Percentiles rank a stretch among this genome's conserved stretches.
Evolutionary conservation across 106 monocot genomes (phyloP).

Genomic region (Dendrobium huoshanense): DNA sequence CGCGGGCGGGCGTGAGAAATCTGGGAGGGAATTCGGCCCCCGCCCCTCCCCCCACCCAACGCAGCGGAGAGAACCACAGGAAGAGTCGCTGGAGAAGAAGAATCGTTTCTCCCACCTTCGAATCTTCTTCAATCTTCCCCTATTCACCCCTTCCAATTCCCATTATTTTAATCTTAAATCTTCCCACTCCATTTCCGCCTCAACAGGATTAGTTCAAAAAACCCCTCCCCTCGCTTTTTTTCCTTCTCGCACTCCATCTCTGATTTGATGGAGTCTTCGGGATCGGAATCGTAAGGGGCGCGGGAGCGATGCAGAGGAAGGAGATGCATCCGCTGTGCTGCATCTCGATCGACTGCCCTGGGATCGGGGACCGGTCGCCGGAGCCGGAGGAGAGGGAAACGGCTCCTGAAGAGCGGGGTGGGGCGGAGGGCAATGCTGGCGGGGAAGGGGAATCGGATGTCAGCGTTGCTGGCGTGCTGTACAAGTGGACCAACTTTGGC

Average conservation of each 20-base stretch:
- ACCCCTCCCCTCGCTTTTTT: background rate
- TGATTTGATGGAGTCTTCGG: slow-evolving; percentile 8
- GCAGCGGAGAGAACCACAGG: background rate
- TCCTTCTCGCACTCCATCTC: background rate
- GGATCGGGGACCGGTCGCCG: background rate
- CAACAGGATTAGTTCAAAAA: background rate
- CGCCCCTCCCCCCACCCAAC: background rate
- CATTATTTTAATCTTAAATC: background rate
- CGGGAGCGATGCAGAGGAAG: slow-evolving; percentile 22
- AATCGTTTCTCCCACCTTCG: slow-evolving; percentile 13
- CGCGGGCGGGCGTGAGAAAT: slow-evolving; percentile 1
- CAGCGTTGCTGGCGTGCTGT: slow-evolving; percentile 33
- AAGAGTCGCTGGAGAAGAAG: background rate
- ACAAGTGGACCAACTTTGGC: slow-evolving; percentile 56
- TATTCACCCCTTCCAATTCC: background rate
- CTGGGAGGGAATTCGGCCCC: background rate
- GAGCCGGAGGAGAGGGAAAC: slow-evolving; percentile 1
- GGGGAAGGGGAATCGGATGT: slow-evolving; percentile 14
- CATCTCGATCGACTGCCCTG: slow-evolving; percentile 28
- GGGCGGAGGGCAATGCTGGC: slow-evolving; percentile 4
- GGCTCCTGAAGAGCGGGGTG: background rate
- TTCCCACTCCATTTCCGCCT: background rate
- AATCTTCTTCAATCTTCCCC: slow-evolving; percentile 16
- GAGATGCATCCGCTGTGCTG: slow-evolving; percentile 44
- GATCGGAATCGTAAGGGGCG: slow-evolving; percentile 6